Evolutionary conservation across 2,329 filamentous ascomycete genomes (phyloP).

Genomic region (Grosmannia serpens): DNA sequence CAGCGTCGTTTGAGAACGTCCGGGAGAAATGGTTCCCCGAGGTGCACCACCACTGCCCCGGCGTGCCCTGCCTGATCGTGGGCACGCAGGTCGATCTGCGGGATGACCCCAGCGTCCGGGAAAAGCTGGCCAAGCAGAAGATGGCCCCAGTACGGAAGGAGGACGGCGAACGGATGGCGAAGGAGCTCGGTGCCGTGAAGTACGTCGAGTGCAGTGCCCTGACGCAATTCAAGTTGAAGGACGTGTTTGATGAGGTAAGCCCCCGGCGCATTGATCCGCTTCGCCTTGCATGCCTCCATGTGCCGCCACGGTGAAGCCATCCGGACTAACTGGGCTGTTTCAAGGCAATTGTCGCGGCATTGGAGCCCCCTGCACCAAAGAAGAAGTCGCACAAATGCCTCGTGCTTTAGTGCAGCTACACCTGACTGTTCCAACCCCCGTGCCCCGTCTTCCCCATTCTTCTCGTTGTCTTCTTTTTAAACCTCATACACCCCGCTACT

Average conservation of each 20-base stretch:
- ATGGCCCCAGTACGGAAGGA: conserved; percentile 88
- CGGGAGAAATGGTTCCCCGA: conserved; percentile 98
- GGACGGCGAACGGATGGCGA: conserved; percentile 92
- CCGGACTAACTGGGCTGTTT: neutral
- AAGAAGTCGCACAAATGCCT: conserved; percentile 62
- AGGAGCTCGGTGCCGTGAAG: conserved; percentile 93
- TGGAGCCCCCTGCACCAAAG: conserved; percentile 78
- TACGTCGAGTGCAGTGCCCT: conserved; percentile 98
- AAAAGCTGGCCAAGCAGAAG: conserved; percentile 92
- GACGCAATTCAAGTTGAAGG: conserved; percentile 97
- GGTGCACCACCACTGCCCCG: conserved; percentile 96
- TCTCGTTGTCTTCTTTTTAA: neutral
- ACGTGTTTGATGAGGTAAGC: conserved; percentile 94
- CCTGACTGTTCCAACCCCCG: neutral
- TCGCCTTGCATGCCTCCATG: no score
- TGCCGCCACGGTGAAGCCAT: no score
- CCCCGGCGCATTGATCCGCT: neutral
- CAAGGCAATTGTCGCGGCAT: conserved; percentile 87
- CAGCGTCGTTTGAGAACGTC: conserved; percentile 97
- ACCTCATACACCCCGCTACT: neutral
- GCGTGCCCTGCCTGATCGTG: conserved; percentile 94
- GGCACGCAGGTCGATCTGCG: conserved; percentile 95
- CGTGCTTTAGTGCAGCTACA: conserved; percentile 40
- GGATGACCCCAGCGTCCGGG: conserved; percentile 74
- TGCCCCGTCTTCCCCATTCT: neutral